Evolutionary conservation across 495 filamentous ascomycete genomes (phyloP).

Genomic region (Hyaloscypha finlandica): DNA sequence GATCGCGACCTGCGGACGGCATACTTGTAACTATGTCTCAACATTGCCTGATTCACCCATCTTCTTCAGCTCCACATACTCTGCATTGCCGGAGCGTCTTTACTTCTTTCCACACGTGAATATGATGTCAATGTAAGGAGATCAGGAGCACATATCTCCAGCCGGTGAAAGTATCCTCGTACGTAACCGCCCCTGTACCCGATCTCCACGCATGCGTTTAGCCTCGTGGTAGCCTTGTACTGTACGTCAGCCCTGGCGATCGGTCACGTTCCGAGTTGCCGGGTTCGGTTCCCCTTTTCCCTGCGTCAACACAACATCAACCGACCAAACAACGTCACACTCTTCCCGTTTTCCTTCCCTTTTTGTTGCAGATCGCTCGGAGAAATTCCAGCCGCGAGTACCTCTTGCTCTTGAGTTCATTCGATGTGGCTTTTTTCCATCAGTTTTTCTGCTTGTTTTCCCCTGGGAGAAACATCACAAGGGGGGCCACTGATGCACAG

Average conservation of each 20-base stretch:
- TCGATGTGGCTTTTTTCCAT: background rate
- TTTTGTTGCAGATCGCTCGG: conserved; percentile 10
- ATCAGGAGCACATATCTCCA: background rate
- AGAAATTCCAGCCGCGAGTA: conserved; percentile 6
- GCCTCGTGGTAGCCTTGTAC: background rate
- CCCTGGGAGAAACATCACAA: background rate
- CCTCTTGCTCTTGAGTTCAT: background rate
- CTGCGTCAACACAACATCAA: background rate
- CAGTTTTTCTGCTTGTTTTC: background rate
- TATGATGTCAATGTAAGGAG: background rate
- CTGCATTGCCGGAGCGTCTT: too few relatives aligned
- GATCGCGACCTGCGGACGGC: background rate
- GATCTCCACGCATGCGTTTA: background rate
- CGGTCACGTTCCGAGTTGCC: background rate
- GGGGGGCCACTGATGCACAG: background rate
- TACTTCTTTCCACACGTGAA: too few relatives aligned
- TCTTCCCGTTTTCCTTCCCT: background rate
- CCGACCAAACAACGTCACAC: background rate
- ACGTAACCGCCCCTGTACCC: background rate
- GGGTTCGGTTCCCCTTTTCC: background rate
- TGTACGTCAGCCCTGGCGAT: background rate
- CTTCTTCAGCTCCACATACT: background rate
- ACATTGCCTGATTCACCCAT: background rate
- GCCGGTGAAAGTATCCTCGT: background rate
- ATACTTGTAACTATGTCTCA: background rate